A percentile compares a stretch with the other conserved stretches of the same genome.
These are phyloP conservation scores for Colletotrichum ledebouriae DNA, from an alignment of 2,329 filamentous ascomycete species.

Conservation along the genomic window DNA sequence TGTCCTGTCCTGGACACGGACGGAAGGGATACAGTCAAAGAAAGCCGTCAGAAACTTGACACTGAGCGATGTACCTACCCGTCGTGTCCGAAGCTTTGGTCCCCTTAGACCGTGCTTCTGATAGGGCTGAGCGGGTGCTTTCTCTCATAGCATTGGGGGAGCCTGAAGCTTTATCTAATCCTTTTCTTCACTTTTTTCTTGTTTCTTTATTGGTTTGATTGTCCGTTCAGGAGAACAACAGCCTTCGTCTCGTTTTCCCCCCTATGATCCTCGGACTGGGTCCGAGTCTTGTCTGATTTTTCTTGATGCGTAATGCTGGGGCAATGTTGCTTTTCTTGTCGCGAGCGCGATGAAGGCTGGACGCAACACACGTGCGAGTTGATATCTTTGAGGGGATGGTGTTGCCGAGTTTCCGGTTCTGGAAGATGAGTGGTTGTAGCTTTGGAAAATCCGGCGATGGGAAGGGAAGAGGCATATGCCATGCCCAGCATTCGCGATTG, in stretches of 20 bases:
- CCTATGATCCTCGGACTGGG: no score
- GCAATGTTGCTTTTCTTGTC: no score
- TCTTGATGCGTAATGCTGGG: no score
- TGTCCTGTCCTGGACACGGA: neutral
- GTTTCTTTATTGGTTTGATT: neutral
- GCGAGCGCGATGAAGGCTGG: no score
- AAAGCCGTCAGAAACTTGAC: neutral
- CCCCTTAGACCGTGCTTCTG: neutral
- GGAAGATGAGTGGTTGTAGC: no score
- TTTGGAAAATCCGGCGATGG: no score
- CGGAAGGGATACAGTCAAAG: neutral
- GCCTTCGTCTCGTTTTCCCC: no score
- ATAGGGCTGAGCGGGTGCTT: conserved; percentile 6
- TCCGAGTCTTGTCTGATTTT: no score
- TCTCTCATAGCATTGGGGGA: neutral
- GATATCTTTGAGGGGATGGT: no score
- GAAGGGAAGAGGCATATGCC: no score
- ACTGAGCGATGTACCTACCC: conserved; percentile 8
- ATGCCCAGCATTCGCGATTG: neutral
- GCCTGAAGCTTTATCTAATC: neutral
- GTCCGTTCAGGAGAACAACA: neutral
- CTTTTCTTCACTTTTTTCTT: neutral
- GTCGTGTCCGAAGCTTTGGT: neutral
- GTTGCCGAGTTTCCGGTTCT: no score
- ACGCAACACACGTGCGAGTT: no score